A percentile compares a stretch with the other conserved stretches of the same genome.
These are phyloP conservation scores for Dactylellina cionopaga DNA, from an alignment of 2,329 filamentous ascomycete genomes.

Conservation along the genomic window DNA sequence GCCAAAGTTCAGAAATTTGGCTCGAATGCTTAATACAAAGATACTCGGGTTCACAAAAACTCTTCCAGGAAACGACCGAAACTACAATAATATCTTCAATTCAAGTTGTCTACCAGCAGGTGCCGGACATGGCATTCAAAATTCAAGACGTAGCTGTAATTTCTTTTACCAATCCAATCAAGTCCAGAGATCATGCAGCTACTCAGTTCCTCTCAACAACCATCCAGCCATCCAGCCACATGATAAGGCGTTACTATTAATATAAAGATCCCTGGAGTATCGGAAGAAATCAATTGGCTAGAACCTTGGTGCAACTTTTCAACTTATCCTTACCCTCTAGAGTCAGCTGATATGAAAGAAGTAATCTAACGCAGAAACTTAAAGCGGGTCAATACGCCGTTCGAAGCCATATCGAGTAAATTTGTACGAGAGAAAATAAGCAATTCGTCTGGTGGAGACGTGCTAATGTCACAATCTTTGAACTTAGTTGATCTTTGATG, in stretches of 20 bases:
- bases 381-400: no score
- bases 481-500: no score
- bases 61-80: no score
- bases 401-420: no score
- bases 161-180: no score
- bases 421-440: no score
- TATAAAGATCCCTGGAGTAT: slow-evolving; percentile 19
- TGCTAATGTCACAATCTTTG: background rate
- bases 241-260: slow-evolving; percentile 20
- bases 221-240: no score
- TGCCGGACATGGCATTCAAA: no score
- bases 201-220: slow-evolving; percentile 6
- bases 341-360: slow-evolving; percentile 21
- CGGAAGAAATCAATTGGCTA: slow-evolving; percentile 24
- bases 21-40: slow-evolving; percentile 5
- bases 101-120: no score
- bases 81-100: slow-evolving; percentile 28
- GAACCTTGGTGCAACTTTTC: background rate
- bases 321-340: slow-evolving; percentile 3
- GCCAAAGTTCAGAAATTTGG: slow-evolving; percentile 16
- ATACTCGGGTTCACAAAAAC: background rate
- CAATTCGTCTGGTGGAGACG: no score
- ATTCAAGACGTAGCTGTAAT: no score
- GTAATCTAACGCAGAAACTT: no score
- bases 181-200: background rate